These are phyloP conservation scores for Tetraselmis chui DNA, from an alignment of 139 green algal species.

Conservation along the genomic window DNA sequence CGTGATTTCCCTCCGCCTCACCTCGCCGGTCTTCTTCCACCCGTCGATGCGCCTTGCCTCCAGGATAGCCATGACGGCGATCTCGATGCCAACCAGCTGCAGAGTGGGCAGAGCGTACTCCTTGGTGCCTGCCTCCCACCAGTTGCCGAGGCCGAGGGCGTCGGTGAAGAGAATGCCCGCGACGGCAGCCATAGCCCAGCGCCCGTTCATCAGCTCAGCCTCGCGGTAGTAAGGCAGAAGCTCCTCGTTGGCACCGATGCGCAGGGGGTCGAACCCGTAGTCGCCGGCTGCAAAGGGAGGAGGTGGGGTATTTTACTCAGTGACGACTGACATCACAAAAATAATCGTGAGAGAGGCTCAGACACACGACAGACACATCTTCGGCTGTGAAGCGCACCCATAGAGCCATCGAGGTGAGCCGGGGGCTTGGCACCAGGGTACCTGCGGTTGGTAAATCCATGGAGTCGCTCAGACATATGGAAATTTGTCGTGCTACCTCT, in stretches of 20 bases:
- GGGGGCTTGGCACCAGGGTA: slow-evolving; percentile 28
- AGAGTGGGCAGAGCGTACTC: slow-evolving; percentile 47
- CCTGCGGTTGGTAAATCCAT: too few species aligned
- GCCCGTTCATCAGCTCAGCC: slow-evolving; percentile 82
- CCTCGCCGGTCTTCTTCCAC: slow-evolving; percentile 67
- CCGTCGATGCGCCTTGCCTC: slow-evolving; percentile 82
- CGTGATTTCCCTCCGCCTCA: too few species aligned
- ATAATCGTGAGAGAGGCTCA: background rate
- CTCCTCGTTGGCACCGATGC: background rate
- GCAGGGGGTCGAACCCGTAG: background rate
- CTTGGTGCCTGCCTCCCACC: slow-evolving; percentile 65
- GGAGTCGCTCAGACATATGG: too few species aligned
- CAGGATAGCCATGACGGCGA: slow-evolving; percentile 67
- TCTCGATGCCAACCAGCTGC: slow-evolving; percentile 66
- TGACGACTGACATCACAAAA: background rate
- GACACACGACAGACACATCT: background rate
- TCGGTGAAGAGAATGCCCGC: slow-evolving; percentile 79
- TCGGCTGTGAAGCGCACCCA: slow-evolving; percentile 2
- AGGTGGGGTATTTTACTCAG: slow-evolving; percentile 8
- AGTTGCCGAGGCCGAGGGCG: slow-evolving; percentile 59
- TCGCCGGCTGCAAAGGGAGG: background rate
- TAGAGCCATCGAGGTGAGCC: slow-evolving; percentile 42
- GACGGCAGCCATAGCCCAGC: slow-evolving; percentile 83
- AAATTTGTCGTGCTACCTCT: too few species aligned
- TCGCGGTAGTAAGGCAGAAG: slow-evolving; percentile 59